Evolutionary conservation across 192 early-diverging fungal genomes (phyloP), one percentile per base, ranked within the genome.

Genomic region (Phycomyces nitens): DNA sequence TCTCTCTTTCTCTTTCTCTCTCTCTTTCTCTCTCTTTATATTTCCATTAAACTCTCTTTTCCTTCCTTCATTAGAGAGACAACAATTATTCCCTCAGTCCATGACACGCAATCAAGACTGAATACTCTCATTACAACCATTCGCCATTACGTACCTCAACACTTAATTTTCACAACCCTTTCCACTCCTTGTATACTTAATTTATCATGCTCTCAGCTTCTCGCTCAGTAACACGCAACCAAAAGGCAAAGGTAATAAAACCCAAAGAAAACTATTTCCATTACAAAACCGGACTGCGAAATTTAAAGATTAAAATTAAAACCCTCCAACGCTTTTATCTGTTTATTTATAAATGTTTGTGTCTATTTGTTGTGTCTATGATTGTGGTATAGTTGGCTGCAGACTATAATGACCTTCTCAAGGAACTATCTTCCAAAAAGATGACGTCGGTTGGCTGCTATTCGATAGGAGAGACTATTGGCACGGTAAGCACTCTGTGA

Each of bases 401-500:
- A 34, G 83, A 84, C 60, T 76, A 82, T 62, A 77, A 82, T 71
- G 84, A 85, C 53, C 69, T 85, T 49, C 72, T 85, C 54, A 83
- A 83, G 65, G 82, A 82, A 73, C 73, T 85, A 38, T 82, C 80
- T 52, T 80, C 82, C 39, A 65, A 60, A 15, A 73, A 83, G 18
- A 77, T 82, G 58, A 74, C 73, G 55, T 73, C 69, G 10, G 78
- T 85, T 44, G 84, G 84, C 21, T 79, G 78, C 57, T 85, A 85
- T 62, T 68, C 74, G 27, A 66, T 85, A 38, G 82, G 83, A 22
- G 58, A 82, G 51, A 77, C 73, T 7, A 77, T 85, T 34, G 84
- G 82, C 26, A 76, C 80, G 69, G 81, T 58, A 62, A 61, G 52
- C 29, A 66, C 15, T 65, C 57, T 29, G 4, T n/a, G 7, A 38